phyloP scores from a whole-genome alignment of 495 filamentous ascomycete species.

The Daldinia caldariorum region DNA sequence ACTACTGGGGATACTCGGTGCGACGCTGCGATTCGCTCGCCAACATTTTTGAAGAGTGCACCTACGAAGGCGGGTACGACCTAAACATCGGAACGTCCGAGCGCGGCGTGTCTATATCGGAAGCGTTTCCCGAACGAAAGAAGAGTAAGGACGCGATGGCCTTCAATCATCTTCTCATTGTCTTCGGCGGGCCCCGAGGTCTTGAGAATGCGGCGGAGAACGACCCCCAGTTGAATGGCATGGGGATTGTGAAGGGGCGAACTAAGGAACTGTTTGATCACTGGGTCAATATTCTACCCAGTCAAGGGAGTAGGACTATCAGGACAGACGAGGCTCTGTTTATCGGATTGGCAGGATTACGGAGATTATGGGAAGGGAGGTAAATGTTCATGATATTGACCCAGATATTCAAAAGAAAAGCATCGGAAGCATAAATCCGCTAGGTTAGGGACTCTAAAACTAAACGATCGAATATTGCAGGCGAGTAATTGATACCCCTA shows the following conservation, averaged over 20 bases:
- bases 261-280: slow-evolving; percentile 76
- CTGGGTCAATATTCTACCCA: slow-evolving; percentile 78
- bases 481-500: slow-evolving; percentile 40
- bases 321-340: slow-evolving; percentile 82
- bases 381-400: slow-evolving; percentile 29
- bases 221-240: slow-evolving; percentile 66
- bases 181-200: slow-evolving; percentile 78
- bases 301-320: slow-evolving; percentile 79
- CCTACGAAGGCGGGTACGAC: slow-evolving; percentile 72
- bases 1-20: slow-evolving; percentile 80
- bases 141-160: slow-evolving; percentile 41
- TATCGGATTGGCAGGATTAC: slow-evolving; percentile 70
- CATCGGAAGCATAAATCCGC: neutral
- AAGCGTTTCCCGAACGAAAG: slow-evolving; percentile 55
- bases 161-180: slow-evolving; percentile 74
- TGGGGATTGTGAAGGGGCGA: slow-evolving; percentile 63
- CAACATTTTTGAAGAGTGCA: slow-evolving; percentile 71
- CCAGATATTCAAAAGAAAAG: neutral
- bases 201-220: slow-evolving; percentile 74
- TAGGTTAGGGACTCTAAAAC: neutral
- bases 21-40: slow-evolving; percentile 68
- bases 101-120: slow-evolving; percentile 66
- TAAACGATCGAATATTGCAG: slow-evolving; percentile 15
- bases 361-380: slow-evolving; percentile 59
- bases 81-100: slow-evolving; percentile 79